Evolutionary conservation across 805 yeast genomes (phyloP), one percentile per base, ranked within the genome.

Genomic region (Debaryomyces castellii): DNA sequence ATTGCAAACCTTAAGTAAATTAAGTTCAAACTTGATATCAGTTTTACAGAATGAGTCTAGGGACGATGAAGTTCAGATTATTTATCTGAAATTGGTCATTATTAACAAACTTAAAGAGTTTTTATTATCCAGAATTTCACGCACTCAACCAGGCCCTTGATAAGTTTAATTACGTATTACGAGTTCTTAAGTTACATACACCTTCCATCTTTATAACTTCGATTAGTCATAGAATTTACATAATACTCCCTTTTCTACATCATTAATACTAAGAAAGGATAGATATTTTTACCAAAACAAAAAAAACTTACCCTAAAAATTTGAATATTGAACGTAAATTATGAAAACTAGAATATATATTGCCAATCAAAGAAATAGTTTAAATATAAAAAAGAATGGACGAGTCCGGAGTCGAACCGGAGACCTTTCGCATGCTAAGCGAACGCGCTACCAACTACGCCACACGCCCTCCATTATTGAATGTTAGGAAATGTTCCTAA

Each of bases 401-500:
- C 70, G 70, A 64, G 68, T 61, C 66, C 61, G 67, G 69, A 64
- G 64, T 64, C 69, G 70, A 64, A 69, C 74, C 73, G 66, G 71
- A 67, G 75, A 69, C 75, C 74, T 69, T 69, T 68, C 74, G 66
- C 75, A 67, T 69, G 74, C 74, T 65, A 69, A 69, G 74, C 64
- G 73, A 67, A 68, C 74, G 73, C 74, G 74, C 74, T 69, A 69
- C 74, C 74, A 69, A 69, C 74, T 69, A 62, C 74, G 74, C 74
- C 73, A 69, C 73, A 69, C 73, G 74, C 73, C 74, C 67, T 28
- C 14, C 12, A 20, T 9, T 20, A 25, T n/a, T n/a, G n/a, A n/a
- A n/a, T n/a, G n/a, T n/a, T n/a, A n/a, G n/a, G n/a, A n/a, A n/a
- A n/a, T n/a, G n/a, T n/a, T n/a, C n/a, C n/a, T n/a, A n/a, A n/a